A percentile compares a stretch with the other conserved stretches of the same genome.
Evolutionary conservation across 2,329 filamentous ascomycete genomes (phyloP).

Genomic region (Sarocladiaceae sp.): DNA sequence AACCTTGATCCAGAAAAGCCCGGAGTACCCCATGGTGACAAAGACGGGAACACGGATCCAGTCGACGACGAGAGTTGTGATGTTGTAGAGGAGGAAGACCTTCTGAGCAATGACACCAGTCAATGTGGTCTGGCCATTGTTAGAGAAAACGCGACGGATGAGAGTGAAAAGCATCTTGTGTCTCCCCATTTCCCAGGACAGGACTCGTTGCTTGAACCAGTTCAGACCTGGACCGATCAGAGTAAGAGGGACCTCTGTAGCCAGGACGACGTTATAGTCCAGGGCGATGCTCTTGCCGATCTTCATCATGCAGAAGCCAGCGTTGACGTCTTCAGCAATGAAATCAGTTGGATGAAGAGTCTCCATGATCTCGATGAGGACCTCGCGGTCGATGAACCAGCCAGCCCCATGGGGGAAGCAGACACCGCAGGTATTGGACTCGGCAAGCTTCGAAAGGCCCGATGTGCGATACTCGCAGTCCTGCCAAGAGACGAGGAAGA

Average conservation of each 20-base stretch:
- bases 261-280: neutral
- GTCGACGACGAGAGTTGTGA: neutral
- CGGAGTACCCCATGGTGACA: neutral
- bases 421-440: neutral
- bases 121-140: neutral
- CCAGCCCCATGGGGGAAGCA: conserved; percentile 1
- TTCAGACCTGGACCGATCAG: neutral
- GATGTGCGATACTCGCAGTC: neutral
- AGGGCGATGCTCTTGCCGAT: neutral
- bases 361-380: neutral
- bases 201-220: neutral
- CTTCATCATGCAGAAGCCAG: neutral
- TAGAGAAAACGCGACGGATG: neutral
- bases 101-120: neutral
- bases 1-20: neutral
- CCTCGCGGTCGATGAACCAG: neutral
- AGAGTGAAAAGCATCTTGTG: neutral
- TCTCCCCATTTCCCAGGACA: neutral
- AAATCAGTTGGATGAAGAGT: neutral
- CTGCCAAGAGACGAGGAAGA: neutral
- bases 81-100: neutral
- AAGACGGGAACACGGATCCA: conserved; percentile 1
- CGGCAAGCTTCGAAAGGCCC: neutral
- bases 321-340: conserved; percentile 1
- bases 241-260: neutral